phyloP scores from a whole-genome alignment of 2,329 filamentous ascomycete species.

The Ophiocordyceps camponoti-rufipedis region DNA sequence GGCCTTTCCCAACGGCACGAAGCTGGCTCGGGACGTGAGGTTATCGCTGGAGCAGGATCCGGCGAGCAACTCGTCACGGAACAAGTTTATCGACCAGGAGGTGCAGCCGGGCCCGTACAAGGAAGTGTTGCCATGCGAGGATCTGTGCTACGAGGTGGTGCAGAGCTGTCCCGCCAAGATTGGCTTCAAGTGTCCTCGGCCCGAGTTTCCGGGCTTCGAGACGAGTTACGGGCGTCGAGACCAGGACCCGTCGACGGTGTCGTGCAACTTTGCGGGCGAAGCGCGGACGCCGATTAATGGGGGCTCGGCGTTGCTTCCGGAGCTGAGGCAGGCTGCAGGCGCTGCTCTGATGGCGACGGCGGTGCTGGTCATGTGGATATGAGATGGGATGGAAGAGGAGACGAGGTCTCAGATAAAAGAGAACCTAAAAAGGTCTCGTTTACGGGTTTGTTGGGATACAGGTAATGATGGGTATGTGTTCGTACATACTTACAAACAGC shows the following conservation, averaged over 20 bases:
- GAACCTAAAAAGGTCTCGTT: background rate
- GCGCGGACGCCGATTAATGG: constrained; percentile 12
- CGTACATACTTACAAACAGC: too few relatives aligned
- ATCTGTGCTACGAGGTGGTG: constrained; percentile 74
- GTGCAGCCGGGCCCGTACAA: constrained; percentile 82
- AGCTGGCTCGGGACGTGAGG: constrained; percentile 19
- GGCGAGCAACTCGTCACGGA: constrained; percentile 36
- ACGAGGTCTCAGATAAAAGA: too few relatives aligned
- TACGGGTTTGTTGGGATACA: background rate
- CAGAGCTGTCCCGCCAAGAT: constrained; percentile 66
- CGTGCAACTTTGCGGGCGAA: constrained; percentile 21
- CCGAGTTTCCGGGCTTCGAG: constrained; percentile 13
- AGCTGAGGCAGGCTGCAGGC: background rate
- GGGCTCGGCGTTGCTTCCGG: constrained; percentile 4
- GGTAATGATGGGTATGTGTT: background rate
- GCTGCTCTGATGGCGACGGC: background rate
- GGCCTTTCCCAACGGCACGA: constrained; percentile 51
- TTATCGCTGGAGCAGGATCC: constrained; percentile 7
- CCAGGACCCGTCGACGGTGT: constrained; percentile 7
- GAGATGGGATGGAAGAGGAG: background rate
- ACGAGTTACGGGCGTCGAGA: constrained; percentile 16
- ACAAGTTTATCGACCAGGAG: constrained; percentile 48
- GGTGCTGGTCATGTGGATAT: background rate
- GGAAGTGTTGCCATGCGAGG: constrained; percentile 74
- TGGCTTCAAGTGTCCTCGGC: constrained; percentile 54